Conservation (phyloP, 2,329 filamentous ascomycete species). For the Paramyrothecium roridum region DNA sequence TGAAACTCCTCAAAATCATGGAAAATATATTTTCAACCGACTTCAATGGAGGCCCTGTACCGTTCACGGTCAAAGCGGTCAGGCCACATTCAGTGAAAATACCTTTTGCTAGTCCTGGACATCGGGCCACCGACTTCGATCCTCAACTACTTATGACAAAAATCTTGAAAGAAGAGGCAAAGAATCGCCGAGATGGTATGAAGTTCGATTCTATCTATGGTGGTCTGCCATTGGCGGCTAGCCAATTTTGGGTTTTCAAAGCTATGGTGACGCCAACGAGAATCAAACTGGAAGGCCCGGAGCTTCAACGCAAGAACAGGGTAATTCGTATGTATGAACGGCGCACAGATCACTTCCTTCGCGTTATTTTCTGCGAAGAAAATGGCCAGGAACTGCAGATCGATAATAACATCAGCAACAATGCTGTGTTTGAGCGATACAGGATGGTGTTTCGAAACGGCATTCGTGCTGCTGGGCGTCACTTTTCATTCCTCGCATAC, state of each 20-base stretch:
- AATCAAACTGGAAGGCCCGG: slow-evolving; percentile 18
- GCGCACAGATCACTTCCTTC: no score
- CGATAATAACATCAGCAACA: slow-evolving; percentile 39
- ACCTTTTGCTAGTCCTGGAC: slow-evolving; percentile 50
- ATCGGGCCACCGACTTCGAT: slow-evolving; percentile 37
- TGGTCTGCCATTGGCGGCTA: slow-evolving; percentile 21
- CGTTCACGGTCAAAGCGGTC: slow-evolving; percentile 51
- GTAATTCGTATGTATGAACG: no score
- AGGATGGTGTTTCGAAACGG: no score
- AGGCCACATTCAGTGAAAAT: slow-evolving; percentile 52
- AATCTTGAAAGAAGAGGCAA: slow-evolving; percentile 41
- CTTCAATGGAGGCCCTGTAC: slow-evolving; percentile 19
- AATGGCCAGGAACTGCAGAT: slow-evolving; percentile 25
- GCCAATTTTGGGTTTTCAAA: slow-evolving; percentile 51
- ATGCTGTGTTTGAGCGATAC: no score
- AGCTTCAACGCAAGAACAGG: no score
- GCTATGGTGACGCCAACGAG: slow-evolving; percentile 59
- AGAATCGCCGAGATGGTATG: no score
- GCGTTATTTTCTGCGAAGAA: slow-evolving; percentile 16
- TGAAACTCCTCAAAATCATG: slow-evolving; percentile 42
- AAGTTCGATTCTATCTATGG: slow-evolving; percentile 24
- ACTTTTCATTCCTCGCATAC: no score
- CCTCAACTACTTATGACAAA: slow-evolving; percentile 34
- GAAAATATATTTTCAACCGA: slow-evolving; percentile 20
- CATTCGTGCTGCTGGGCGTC: no score